These are phyloP conservation scores for Diaporthe sp. DNA, from an alignment of 2,329 filamentous ascomycete genomes.

Conservation along the genomic window DNA sequence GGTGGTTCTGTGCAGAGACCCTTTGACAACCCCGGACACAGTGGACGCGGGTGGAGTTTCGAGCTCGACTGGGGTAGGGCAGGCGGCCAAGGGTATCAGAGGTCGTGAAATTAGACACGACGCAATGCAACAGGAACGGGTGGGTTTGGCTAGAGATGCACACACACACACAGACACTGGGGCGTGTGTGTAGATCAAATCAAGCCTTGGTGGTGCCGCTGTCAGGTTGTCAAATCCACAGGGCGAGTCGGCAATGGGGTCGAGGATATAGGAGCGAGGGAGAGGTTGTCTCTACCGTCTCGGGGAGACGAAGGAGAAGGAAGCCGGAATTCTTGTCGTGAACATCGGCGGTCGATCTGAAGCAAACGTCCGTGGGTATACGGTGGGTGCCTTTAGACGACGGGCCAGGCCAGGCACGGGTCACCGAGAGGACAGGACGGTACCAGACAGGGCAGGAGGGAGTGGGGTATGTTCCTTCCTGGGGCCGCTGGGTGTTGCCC, in stretches of 20 bases:
- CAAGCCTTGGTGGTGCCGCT: background rate
- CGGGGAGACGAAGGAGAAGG: conserved; percentile 19
- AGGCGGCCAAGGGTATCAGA: conserved; percentile 28
- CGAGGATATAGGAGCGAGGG: conserved; percentile 22
- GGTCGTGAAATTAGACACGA: conserved; percentile 27
- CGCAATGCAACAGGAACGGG: conserved; percentile 27
- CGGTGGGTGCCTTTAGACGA: background rate
- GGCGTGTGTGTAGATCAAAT: conserved; percentile 11
- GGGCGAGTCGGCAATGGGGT: conserved; percentile 13
- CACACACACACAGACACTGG: conserved; percentile 16
- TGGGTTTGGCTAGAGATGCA: conserved; percentile 28
- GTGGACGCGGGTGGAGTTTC: conserved; percentile 36
- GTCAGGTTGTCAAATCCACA: conserved; percentile 35
- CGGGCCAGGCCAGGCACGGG: conserved; percentile 28
- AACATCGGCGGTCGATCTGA: conserved; percentile 23
- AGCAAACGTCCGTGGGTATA: conserved; percentile 26
- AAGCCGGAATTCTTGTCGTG: conserved; percentile 14
- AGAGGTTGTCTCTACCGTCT: conserved; percentile 9
- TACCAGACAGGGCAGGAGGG: conserved; percentile 25
- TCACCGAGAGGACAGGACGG: background rate
- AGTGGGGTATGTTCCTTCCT: conserved; percentile 33
- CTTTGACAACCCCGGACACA: conserved; percentile 39
- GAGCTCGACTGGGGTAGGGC: conserved; percentile 34
- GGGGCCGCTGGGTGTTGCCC: conserved; percentile 6
- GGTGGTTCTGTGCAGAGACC: conserved; percentile 39